These are phyloP conservation scores for Neoascochyta sp. DNA, from an alignment of 2,329 filamentous ascomycete genomes.

Conservation along the genomic window DNA sequence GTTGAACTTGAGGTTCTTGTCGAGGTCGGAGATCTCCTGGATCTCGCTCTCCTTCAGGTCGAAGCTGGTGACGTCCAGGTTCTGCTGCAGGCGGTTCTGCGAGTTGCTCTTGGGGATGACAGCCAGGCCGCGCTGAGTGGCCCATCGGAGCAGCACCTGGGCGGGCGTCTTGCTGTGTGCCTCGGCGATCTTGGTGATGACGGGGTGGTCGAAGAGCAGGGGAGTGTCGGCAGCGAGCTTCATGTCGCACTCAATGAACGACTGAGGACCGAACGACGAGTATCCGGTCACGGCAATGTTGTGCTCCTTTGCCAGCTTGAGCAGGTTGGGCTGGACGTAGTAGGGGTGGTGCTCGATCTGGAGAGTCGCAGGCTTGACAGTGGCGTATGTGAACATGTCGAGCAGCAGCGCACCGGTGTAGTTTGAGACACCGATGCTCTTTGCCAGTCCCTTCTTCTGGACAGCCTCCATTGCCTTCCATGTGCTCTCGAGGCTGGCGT, in stretches of 20 bases:
- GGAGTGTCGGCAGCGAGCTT: conserved; percentile 18
- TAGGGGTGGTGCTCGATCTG: conserved; percentile 42
- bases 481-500: conserved; percentile 33
- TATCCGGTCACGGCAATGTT: conserved; percentile 36
- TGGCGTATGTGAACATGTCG: conserved; percentile 53
- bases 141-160: conserved; percentile 47
- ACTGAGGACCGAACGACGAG: conserved; percentile 47
- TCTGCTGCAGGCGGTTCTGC: conserved; percentile 18
- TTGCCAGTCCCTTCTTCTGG: conserved; percentile 45
- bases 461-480: conserved; percentile 44
- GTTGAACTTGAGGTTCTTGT: conserved; percentile 33
- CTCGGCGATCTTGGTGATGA: conserved; percentile 64
- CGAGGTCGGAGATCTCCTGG: conserved; percentile 29
- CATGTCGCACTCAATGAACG: conserved; percentile 24
- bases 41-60: conserved; percentile 22
- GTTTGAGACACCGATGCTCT: conserved; percentile 39
- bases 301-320: conserved; percentile 34
- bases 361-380: conserved; percentile 33
- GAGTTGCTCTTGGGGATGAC: conserved; percentile 39
- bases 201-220: conserved; percentile 43
- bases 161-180: conserved; percentile 65
- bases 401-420: conserved; percentile 45
- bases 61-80: conserved; percentile 31
- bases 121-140: conserved; percentile 46
- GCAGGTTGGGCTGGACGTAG: conserved; percentile 33